phyloP scores from a whole-genome alignment of 2,329 filamentous ascomycete genomes.

The Cladobotryum mycophilum region DNA sequence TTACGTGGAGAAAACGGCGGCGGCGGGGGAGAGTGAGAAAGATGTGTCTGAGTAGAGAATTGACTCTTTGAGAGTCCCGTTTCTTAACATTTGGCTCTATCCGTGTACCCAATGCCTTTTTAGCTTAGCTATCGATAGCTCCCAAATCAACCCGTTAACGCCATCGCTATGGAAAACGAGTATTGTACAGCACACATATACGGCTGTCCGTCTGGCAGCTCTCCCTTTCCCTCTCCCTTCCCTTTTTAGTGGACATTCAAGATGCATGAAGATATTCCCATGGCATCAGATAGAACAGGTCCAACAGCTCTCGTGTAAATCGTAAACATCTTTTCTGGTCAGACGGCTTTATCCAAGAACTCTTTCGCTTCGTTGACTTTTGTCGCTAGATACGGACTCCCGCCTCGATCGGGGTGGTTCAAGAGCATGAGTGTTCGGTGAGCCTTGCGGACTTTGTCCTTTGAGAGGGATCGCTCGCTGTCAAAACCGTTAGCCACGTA shows the following conservation, averaged over 20 bases:
- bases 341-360: constrained; percentile 67
- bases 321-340: constrained; percentile 8
- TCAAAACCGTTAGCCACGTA: constrained; percentile 2
- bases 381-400: constrained; percentile 90
- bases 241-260: background rate
- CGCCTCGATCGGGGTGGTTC: constrained; percentile 96
- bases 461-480: constrained; percentile 80
- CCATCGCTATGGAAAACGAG: constrained; percentile 38
- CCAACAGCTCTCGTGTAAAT: background rate
- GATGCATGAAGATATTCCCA: background rate
- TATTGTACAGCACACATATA: constrained; percentile 32
- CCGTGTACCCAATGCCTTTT: constrained; percentile 5
- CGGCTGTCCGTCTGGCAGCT: background rate
- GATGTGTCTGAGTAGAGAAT: constrained; percentile 13
- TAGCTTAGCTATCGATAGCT: constrained; percentile 14
- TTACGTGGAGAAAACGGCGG: background rate
- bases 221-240: background rate
- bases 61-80: constrained; percentile 1
- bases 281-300: background rate
- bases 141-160: constrained; percentile 28
- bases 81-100: constrained; percentile 2
- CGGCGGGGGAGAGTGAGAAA: constrained; percentile 7
- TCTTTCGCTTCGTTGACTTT: constrained; percentile 99
- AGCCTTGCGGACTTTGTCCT: constrained; percentile 91
- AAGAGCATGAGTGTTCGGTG: constrained; percentile 94